Evolutionary conservation across 345 rosid genomes (phyloP).

Genomic region (Clarkia xantiana): DNA sequence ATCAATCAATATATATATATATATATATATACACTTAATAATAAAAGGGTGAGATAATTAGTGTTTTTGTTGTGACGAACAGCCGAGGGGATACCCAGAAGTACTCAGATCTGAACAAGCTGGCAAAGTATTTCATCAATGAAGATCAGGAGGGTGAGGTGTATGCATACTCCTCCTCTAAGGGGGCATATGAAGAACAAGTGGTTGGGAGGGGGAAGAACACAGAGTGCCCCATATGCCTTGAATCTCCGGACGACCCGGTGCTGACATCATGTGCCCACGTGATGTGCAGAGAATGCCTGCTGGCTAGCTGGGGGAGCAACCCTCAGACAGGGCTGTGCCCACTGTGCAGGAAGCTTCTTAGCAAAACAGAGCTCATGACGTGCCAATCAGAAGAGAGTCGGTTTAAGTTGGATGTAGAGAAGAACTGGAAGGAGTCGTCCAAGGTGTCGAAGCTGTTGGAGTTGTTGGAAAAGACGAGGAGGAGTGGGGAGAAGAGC

Average conservation of each 20-base stretch:
- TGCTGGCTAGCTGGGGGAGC: constrained; percentile 43
- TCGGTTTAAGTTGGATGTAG: constrained; percentile 38
- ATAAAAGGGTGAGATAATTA: no score
- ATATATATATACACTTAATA: no score
- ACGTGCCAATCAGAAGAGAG: constrained; percentile 43
- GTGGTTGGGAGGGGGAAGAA: constrained; percentile 35
- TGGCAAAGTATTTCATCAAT: constrained; percentile 44
- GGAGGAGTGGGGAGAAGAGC: constrained; percentile 37
- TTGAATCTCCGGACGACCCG: constrained; percentile 57
- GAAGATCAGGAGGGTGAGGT: constrained; percentile 12
- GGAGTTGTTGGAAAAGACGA: constrained; percentile 32
- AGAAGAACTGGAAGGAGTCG: constrained; percentile 54
- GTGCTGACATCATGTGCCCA: constrained; percentile 61
- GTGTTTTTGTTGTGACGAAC: constrained; percentile 5
- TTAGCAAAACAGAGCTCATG: constrained; percentile 36
- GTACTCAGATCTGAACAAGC: constrained; percentile 43
- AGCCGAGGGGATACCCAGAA: constrained; percentile 38
- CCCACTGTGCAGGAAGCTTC: constrained; percentile 34
- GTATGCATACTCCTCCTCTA: constrained; percentile 24
- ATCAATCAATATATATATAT: not conserved
- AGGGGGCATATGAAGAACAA: constrained; percentile 37
- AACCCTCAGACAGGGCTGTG: constrained; percentile 26
- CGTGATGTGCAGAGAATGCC: constrained; percentile 61
- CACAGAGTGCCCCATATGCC: constrained; percentile 52
- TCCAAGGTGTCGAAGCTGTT: constrained; percentile 42